These are phyloP conservation scores for Ascochyta lentis DNA, from an alignment of 2,329 filamentous ascomycete species.

Conservation along the genomic window DNA sequence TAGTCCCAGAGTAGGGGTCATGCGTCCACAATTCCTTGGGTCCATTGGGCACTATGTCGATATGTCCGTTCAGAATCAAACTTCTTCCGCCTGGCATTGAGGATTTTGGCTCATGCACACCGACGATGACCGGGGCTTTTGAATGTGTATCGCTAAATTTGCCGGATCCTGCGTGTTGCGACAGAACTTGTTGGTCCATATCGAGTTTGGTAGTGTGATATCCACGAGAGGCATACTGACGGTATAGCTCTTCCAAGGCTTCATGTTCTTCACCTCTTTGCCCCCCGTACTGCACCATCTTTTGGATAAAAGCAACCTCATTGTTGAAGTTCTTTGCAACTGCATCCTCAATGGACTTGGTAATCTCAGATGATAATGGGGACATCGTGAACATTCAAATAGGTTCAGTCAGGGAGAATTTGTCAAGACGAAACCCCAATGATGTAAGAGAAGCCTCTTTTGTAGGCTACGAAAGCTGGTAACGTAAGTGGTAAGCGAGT, in stretches of 20 bases:
- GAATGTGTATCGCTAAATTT: slow-evolving; percentile 21
- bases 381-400: slow-evolving; percentile 10
- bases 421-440: neutral
- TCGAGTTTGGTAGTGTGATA: slow-evolving; percentile 21
- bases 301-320: slow-evolving; percentile 25
- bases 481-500: too few species aligned
- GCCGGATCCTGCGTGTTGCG: slow-evolving; percentile 21
- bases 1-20: slow-evolving; percentile 25
- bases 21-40: slow-evolving; percentile 28
- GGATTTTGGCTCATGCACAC: slow-evolving; percentile 16
- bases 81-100: slow-evolving; percentile 22
- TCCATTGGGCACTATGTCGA: slow-evolving; percentile 30
- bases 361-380: slow-evolving; percentile 12
- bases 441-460: neutral
- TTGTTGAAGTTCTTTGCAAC: slow-evolving; percentile 25
- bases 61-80: slow-evolving; percentile 29
- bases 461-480: neutral
- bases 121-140: slow-evolving; percentile 20
- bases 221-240: slow-evolving; percentile 19
- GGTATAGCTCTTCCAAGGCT: slow-evolving; percentile 22
- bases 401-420: neutral
- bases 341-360: slow-evolving; percentile 19
- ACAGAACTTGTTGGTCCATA: slow-evolving; percentile 20
- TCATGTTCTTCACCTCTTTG: slow-evolving; percentile 26
- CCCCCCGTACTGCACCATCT: slow-evolving; percentile 27